A percentile compares a stretch with the other conserved stretches of the same genome.
Evolutionary conservation across 2,329 filamentous ascomycete genomes (phyloP).

Genomic region (Balansia obtecta): DNA sequence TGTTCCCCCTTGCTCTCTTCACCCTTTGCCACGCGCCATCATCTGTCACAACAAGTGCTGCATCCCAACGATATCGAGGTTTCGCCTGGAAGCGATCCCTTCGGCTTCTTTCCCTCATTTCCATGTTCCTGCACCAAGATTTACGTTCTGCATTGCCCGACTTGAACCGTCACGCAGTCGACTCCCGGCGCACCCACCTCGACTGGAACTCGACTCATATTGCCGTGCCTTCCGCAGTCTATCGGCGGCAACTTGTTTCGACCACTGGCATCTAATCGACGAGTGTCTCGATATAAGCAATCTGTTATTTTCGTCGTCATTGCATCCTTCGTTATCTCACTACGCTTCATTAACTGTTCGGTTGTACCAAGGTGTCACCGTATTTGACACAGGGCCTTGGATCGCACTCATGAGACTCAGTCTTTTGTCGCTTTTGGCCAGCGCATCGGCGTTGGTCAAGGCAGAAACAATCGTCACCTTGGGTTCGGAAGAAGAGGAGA

Average conservation of each 20-base stretch:
- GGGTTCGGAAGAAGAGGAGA: constrained; percentile 27
- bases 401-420: constrained; percentile 20
- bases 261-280: not conserved
- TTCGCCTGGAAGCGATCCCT: constrained; percentile 4
- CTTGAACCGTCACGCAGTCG: not conserved
- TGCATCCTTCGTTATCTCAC: not conserved
- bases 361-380: not conserved
- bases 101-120: constrained; percentile 1
- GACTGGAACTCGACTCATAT: not conserved
- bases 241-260: not conserved
- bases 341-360: not conserved
- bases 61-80: constrained; percentile 2
- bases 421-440: constrained; percentile 34
- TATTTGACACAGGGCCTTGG: constrained; percentile 2
- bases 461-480: constrained; percentile 22
- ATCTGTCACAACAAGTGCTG: not conserved
- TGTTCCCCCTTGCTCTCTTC: not conserved
- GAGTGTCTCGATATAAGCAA: not conserved
- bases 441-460: constrained; percentile 21
- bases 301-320: not conserved
- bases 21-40: not conserved
- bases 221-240: not conserved
- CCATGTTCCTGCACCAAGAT: constrained; percentile 1
- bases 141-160: not conserved
- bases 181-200: not conserved